Percentiles rank a stretch among this genome's conserved stretches.
Conservation (phyloP, 2,329 filamentous ascomycete genomes). For the Ophiostoma ips region DNA sequence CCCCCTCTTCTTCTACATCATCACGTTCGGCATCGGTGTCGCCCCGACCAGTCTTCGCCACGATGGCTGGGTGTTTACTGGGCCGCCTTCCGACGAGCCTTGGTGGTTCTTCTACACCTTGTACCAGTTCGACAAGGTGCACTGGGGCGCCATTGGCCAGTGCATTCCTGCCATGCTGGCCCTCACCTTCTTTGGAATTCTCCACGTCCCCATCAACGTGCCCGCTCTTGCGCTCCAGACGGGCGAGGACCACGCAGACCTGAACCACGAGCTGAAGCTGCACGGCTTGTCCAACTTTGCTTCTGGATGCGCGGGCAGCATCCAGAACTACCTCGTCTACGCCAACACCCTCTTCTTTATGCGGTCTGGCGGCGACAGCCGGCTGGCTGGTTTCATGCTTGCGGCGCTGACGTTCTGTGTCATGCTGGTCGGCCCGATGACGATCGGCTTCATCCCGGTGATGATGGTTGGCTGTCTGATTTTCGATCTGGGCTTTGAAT, state of each 20-base stretch:
- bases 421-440: constrained; percentile 69
- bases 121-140: constrained; percentile 70
- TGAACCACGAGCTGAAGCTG: constrained; percentile 81
- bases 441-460: constrained; percentile 89
- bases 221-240: constrained; percentile 82
- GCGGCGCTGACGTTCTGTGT: constrained; percentile 68
- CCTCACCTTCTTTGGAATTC: constrained; percentile 89
- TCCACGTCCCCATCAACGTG: constrained; percentile 97
- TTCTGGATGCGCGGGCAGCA: constrained; percentile 75
- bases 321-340: constrained; percentile 94
- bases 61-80: constrained; percentile 82
- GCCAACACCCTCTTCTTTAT: constrained; percentile 97
- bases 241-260: constrained; percentile 80
- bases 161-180: constrained; percentile 92
- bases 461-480: constrained; percentile 96
- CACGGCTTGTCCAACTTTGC: constrained; percentile 89
- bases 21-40: constrained; percentile 57
- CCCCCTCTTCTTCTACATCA: constrained; percentile 62
- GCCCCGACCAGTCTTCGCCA: constrained; percentile 53
- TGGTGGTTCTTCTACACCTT: constrained; percentile 98
- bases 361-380: constrained; percentile 74
- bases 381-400: constrained; percentile 74
- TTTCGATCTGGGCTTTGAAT: constrained; percentile 85
- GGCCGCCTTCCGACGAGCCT: constrained; percentile 69
- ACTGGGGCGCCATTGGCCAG: constrained; percentile 71